Conservation (phyloP, 2,329 filamentous ascomycete species). For the Pyrenophora seminiperda region DNA sequence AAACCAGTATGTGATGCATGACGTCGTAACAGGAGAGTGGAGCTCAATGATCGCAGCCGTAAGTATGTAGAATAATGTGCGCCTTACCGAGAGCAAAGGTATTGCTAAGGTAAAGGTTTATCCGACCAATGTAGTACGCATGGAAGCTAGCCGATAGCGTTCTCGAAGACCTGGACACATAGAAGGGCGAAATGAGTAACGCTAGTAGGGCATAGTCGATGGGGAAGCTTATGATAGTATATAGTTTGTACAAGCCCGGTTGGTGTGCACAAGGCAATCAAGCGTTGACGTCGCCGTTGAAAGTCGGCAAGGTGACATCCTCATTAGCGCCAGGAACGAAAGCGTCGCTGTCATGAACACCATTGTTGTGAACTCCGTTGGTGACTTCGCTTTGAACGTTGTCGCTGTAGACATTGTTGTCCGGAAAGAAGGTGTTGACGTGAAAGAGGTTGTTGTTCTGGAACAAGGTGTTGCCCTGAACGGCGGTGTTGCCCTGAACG, state of each 20-base stretch:
- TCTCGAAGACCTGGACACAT: not conserved
- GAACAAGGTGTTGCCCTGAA: too few relatives aligned
- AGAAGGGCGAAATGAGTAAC: not conserved
- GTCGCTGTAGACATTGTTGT: too few relatives aligned
- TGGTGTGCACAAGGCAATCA: not conserved
- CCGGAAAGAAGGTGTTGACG: too few relatives aligned
- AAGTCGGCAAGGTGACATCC: constrained; percentile 26
- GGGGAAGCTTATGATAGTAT: not conserved
- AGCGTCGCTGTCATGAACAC: constrained; percentile 1
- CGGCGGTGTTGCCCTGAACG: too few relatives aligned
- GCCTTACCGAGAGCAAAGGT: not conserved
- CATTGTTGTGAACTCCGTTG: too few relatives aligned
- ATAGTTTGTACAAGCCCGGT: not conserved
- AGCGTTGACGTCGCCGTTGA: constrained; percentile 1
- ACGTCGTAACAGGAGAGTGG: too few relatives aligned
- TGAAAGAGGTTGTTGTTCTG: too few relatives aligned
- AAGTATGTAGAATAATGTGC: too few relatives aligned
- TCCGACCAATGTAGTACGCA: not conserved
- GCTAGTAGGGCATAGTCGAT: not conserved
- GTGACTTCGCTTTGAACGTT: too few relatives aligned
- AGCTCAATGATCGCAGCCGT: too few relatives aligned
- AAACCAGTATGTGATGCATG: too few relatives aligned
- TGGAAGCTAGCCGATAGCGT: not conserved
- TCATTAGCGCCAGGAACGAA: constrained; percentile 28
- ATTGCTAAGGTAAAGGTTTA: not conserved